These are phyloP conservation scores for Zymoseptoria crescenta DNA, from an alignment of 2,329 filamentous ascomycete genomes.

Conservation along the genomic window DNA sequence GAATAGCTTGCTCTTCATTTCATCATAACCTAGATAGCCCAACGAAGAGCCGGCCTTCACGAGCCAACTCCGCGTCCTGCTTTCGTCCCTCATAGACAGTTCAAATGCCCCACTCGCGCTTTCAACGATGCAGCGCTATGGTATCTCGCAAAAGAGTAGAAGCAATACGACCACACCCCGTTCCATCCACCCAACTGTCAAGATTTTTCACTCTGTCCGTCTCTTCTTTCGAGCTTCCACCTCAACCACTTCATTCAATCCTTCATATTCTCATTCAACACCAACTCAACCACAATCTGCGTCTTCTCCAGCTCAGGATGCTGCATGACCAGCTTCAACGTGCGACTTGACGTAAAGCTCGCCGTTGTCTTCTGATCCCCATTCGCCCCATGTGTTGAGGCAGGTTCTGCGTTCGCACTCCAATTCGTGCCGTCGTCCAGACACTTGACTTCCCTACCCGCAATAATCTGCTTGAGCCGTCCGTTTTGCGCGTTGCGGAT, in stretches of 20 bases:
- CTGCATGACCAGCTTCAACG: slow-evolving; percentile 90
- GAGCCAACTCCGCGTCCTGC: background rate
- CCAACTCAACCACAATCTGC: slow-evolving; percentile 85
- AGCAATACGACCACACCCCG: background rate
- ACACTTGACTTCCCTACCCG: slow-evolving; percentile 80
- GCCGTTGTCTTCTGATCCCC: slow-evolving; percentile 5
- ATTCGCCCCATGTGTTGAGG: slow-evolving; percentile 12
- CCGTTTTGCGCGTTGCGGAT: slow-evolving; percentile 96
- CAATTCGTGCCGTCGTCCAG: slow-evolving; percentile 75
- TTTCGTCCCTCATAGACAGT: no score
- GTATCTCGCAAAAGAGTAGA: slow-evolving; percentile 4
- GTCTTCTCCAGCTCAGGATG: slow-evolving; percentile 78
- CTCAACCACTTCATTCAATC: slow-evolving; percentile 13
- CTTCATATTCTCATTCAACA: slow-evolving; percentile 71
- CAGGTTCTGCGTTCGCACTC: slow-evolving; percentile 29
- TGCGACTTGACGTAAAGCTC: slow-evolving; percentile 46
- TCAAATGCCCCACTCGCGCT: no score
- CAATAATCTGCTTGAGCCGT: slow-evolving; percentile 84
- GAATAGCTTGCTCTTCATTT: background rate
- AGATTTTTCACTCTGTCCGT: background rate
- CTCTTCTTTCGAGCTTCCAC: background rate
- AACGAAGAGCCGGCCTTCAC: background rate
- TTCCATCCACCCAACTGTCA: background rate
- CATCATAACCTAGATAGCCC: slow-evolving; percentile 1
- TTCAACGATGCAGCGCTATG: background rate